Evolutionary conservation across 2,329 filamentous ascomycete species (phyloP).

Genomic region (Neopestalotiopsis rosae): DNA sequence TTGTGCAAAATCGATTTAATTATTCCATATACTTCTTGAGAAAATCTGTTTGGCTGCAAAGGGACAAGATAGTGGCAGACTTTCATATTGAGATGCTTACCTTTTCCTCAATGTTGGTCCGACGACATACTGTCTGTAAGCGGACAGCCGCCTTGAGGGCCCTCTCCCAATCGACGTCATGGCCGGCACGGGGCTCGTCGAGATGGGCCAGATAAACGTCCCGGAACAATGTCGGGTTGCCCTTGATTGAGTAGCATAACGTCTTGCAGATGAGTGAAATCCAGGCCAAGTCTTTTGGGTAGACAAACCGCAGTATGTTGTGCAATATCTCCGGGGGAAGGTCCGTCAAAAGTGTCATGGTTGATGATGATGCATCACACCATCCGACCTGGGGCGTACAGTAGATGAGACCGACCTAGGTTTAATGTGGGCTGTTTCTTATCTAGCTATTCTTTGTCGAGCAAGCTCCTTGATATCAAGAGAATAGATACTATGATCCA

Average conservation of each 20-base stretch:
- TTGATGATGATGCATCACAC: conserved; percentile 17
- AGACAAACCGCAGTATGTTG: conserved; percentile 61
- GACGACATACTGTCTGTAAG: conserved; percentile 49
- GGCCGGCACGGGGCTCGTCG: conserved; percentile 46
- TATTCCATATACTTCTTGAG: neutral
- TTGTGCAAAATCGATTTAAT: neutral
- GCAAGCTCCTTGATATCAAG: neutral
- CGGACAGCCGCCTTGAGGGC: conserved; percentile 50
- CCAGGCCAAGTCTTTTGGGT: conserved; percentile 59
- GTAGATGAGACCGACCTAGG: neutral
- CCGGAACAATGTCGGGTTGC: conserved; percentile 65
- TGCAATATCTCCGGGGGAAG: conserved; percentile 70
- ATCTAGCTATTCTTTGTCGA: no score
- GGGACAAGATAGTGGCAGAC: no score
- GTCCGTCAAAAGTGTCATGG: conserved; percentile 40
- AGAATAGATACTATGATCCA: neutral
- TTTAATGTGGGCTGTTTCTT: no score
- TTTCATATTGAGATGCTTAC: conserved; percentile 30
- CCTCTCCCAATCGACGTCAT: conserved; percentile 46
- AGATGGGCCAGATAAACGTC: conserved; percentile 64
- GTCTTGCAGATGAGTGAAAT: conserved; percentile 57
- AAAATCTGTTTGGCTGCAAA: no score
- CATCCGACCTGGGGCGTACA: neutral
- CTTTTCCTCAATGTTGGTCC: conserved; percentile 41
- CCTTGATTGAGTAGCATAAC: conserved; percentile 59